A percentile compares a stretch with the other conserved stretches of the same genome.
These are phyloP conservation scores for Pyronema domesticum DNA, from an alignment of 495 filamentous ascomycete genomes.

Conservation along the genomic window DNA sequence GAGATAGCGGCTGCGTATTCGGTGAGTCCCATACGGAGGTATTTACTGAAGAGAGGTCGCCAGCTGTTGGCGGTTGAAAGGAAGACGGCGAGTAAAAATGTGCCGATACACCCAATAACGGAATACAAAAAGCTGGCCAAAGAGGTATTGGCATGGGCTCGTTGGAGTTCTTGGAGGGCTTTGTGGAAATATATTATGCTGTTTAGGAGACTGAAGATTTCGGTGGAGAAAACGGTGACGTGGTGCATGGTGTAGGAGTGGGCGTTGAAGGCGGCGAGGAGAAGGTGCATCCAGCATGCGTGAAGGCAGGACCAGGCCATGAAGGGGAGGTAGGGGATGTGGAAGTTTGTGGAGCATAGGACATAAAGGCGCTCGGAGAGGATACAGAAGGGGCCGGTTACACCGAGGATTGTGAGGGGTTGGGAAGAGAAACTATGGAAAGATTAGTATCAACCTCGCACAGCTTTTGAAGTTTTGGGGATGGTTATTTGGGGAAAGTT, in stretches of 20 bases:
- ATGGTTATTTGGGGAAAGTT: not conserved
- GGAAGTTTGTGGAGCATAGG: conserved; percentile 38
- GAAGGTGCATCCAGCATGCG: conserved; percentile 50
- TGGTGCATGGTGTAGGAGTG: conserved; percentile 67
- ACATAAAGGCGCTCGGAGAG: conserved; percentile 52
- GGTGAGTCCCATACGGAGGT: conserved; percentile 43
- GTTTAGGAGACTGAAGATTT: conserved; percentile 55
- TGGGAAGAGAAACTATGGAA: conserved; percentile 43
- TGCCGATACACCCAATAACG: conserved; percentile 53
- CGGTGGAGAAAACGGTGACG: conserved; percentile 52
- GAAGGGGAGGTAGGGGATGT: conserved; percentile 48
- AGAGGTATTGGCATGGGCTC: conserved; percentile 39
- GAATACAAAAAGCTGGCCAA: conserved; percentile 56
- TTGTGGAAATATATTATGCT: conserved; percentile 64
- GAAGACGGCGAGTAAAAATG: conserved; percentile 48
- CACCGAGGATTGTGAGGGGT: conserved; percentile 53
- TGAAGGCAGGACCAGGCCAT: conserved; percentile 64
- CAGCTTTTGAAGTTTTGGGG: not conserved
- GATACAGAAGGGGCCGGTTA: conserved; percentile 58
- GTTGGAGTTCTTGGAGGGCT: conserved; percentile 48
- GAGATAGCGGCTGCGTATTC: conserved; percentile 59
- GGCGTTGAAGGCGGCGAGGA: conserved; percentile 53
- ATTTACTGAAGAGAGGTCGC: conserved; percentile 43
- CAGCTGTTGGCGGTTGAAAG: conserved; percentile 47
- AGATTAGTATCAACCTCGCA: conserved; percentile 7